A percentile compares a stretch with the other conserved stretches of the same genome.
Evolutionary conservation across 2,329 filamentous ascomycete genomes (phyloP).

Genomic region (Calcarisporium arbuscula): DNA sequence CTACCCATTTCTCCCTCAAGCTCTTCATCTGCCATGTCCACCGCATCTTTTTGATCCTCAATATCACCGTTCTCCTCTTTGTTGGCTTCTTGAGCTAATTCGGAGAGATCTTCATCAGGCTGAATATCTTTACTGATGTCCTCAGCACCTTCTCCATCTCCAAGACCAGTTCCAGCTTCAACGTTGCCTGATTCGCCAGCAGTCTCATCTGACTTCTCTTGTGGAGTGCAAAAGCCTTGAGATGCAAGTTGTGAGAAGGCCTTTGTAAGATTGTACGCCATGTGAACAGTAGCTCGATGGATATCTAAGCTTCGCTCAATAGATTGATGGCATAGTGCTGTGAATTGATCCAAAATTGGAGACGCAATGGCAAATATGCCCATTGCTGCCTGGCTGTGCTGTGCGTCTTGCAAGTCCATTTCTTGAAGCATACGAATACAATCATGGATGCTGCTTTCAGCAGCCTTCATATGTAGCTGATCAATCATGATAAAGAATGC

Average conservation of each 20-base stretch:
- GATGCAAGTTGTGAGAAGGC: slow-evolving; percentile 72
- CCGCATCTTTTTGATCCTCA: slow-evolving; percentile 75
- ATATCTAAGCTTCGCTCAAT: slow-evolving; percentile 54
- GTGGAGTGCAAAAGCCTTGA: slow-evolving; percentile 86
- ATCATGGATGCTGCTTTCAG: slow-evolving; percentile 37
- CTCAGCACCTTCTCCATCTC: slow-evolving; percentile 89
- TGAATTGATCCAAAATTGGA: slow-evolving; percentile 73
- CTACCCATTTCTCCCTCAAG: slow-evolving; percentile 77
- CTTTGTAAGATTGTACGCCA: slow-evolving; percentile 69
- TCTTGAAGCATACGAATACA: slow-evolving; percentile 30
- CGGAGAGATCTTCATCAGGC: slow-evolving; percentile 86
- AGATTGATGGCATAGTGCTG: slow-evolving; percentile 50
- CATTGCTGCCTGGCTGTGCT: slow-evolving; percentile 22
- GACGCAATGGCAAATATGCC: slow-evolving; percentile 28
- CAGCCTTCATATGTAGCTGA: slow-evolving; percentile 51
- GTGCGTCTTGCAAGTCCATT: slow-evolving; percentile 21
- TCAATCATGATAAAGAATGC: slow-evolving; percentile 47
- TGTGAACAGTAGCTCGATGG: slow-evolving; percentile 65
- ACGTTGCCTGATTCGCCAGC: slow-evolving; percentile 69
- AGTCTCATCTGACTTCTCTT: slow-evolving; percentile 69
- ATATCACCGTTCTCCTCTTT: slow-evolving; percentile 60
- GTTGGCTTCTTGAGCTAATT: slow-evolving; percentile 80
- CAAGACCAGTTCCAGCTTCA: slow-evolving; percentile 86
- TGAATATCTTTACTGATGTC: slow-evolving; percentile 97
- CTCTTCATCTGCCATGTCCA: slow-evolving; percentile 90